A percentile compares a stretch with the other conserved stretches of the same genome.
Conservation (phyloP, 176 grass and related monocot genomes). For the Rhynchospora tenuis region DNA sequence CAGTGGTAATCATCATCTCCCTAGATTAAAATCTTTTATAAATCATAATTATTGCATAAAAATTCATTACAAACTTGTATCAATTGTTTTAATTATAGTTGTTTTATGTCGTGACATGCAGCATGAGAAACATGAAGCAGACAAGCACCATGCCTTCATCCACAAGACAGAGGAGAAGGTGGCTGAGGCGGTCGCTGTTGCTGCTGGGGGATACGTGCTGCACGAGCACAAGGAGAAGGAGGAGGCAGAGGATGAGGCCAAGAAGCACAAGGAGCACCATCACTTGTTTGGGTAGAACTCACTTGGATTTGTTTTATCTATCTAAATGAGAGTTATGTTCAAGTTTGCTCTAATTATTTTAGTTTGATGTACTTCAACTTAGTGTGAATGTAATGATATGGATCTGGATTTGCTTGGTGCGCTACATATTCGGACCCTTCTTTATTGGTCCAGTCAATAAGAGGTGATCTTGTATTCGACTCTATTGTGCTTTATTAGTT, state of each 20-base stretch:
- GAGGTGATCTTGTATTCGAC: not conserved
- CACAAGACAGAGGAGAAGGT: conserved; percentile 85
- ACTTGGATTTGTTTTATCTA: not conserved
- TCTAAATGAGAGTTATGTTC: not conserved
- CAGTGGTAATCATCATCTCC: conserved; percentile 36
- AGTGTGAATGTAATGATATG: not conserved
- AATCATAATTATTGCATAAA: not conserved
- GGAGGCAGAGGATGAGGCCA: conserved; percentile 60
- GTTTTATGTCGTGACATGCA: conserved; percentile 6
- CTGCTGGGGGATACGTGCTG: conserved; percentile 56
- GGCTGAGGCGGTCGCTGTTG: conserved; percentile 44
- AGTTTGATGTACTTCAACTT: not conserved
- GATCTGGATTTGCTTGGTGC: not conserved
- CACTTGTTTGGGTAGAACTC: conserved; percentile 35
- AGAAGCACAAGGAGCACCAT: conserved; percentile 73
- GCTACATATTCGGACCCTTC: not conserved
- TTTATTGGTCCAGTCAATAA: conserved; percentile 6
- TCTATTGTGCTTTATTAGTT: not conserved
- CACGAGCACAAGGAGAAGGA: conserved; percentile 96
- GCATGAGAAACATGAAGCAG: conserved; percentile 91
- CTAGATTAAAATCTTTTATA: not conserved
- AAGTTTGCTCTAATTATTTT: not conserved
- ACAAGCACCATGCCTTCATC: conserved; percentile 62
- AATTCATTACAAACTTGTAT: not conserved
- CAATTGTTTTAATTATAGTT: not conserved